Base-by-base conservation (phyloP, 164 flowering plant species). In the Echeveria elegans region DNA sequence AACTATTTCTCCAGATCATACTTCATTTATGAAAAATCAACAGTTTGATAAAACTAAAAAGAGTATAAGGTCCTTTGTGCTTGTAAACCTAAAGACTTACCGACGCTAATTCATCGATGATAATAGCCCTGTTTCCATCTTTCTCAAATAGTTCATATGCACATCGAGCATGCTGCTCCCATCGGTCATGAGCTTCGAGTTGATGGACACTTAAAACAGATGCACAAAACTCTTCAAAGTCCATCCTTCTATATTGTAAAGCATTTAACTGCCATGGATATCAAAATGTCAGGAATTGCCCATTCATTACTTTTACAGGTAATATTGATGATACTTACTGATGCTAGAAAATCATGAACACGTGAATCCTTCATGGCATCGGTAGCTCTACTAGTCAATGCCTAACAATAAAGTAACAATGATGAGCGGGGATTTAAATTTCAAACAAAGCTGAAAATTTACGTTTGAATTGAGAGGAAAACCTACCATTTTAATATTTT, bases 341-440 rank as follows among this genome's bases (percentile, higher is more conserved):
- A 78, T 34, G 80, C 68, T 31, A 85, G 72, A 64, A 79, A 79
- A 68, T 85, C 89, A 47, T 75, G 78, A 12, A 81, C 70, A 12
- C 85, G 83, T 34, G 87, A 83, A 47, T 83, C 87, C 75, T 85
- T 85, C 89, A 85, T 83, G 18, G 87, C 85, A 45, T 85, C 89
- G 0, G 87, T 85, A 47, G 86, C 84, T 72, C 77, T 76, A 62
- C 78, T 83, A 74, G 71, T 76, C 75, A 85, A 79, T 64, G 86
- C 87, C 89, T 85, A 72, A 61, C 23, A 34, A 73, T 6, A 65
- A 45, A 24, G 28, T 36, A n/a, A 70, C 30, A 2, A 65, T 32
- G 3, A 70, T 50, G 60, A 65, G 71, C 24, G 19, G 38, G 30
- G 9, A 69, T n/a, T 69, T 34, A 48, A 43, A 40, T 15, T 12